These are phyloP conservation scores for Thermothelomyces thermophilus DNA, from an alignment of 2,329 filamentous ascomycete genomes.

Conservation along the genomic window DNA sequence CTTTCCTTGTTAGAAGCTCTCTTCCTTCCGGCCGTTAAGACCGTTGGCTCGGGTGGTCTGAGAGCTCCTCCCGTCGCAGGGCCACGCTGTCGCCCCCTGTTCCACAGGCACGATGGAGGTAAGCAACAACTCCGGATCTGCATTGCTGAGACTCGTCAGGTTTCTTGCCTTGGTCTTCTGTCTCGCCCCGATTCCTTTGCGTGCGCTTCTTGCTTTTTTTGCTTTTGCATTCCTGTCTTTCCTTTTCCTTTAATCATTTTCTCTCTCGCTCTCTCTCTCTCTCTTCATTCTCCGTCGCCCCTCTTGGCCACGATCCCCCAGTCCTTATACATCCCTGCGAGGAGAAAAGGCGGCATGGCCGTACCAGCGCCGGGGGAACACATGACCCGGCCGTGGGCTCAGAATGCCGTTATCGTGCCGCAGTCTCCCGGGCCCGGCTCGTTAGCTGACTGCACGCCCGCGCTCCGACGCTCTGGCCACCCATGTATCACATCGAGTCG, in stretches of 20 bases:
- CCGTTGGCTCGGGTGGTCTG: conserved; percentile 3
- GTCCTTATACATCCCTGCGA: too few species aligned
- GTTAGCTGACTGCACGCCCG: not conserved
- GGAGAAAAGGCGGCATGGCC: too few species aligned
- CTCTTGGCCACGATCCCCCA: too few species aligned
- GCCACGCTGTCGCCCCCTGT: not conserved
- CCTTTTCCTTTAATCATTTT: not conserved
- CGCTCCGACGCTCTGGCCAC: not conserved
- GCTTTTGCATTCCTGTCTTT: too few species aligned
- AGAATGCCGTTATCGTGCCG: too few species aligned
- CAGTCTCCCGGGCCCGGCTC: not conserved
- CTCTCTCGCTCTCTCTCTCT: too few species aligned
- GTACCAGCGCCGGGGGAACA: too few species aligned
- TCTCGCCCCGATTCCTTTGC: not conserved
- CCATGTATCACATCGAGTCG: conserved; percentile 8
- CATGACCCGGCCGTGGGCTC: too few species aligned
- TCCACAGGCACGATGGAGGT: conserved; percentile 17
- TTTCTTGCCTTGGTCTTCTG: not conserved
- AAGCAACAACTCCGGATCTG: conserved; percentile 1
- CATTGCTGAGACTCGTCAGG: not conserved
- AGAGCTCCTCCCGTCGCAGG: not conserved
- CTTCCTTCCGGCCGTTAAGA: conserved; percentile 11
- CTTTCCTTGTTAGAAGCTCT: not conserved
- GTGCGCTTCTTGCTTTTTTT: not conserved
- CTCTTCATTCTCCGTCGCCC: too few species aligned